phyloP scores from a whole-genome alignment of 768 basidiomycete species.

The Tubosaeta sp. region DNA sequence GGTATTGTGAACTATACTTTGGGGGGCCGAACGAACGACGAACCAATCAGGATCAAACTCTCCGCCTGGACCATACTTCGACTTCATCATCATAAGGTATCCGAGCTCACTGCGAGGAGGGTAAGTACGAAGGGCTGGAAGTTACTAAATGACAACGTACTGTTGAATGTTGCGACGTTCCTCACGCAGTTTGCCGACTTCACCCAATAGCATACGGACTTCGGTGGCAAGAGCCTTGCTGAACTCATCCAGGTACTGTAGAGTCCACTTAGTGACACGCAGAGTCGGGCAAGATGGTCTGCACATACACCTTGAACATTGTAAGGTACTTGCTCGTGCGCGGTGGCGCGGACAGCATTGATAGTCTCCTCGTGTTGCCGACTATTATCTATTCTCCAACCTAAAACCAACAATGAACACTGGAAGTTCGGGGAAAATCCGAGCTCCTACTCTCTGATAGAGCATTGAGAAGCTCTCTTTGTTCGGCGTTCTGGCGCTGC shows the following conservation, averaged over 20 bases:
- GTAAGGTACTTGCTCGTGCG: slow-evolving; percentile 73
- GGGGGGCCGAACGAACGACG: slow-evolving; percentile 1
- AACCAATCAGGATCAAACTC: slow-evolving; percentile 84
- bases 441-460: slow-evolving; percentile 53
- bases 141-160: slow-evolving; percentile 42
- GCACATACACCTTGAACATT: slow-evolving; percentile 74
- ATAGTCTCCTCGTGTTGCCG: slow-evolving; percentile 67
- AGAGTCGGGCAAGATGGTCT: neutral
- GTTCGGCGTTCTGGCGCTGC: slow-evolving; percentile 53
- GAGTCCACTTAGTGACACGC: neutral
- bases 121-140: slow-evolving; percentile 4
- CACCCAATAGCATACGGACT: slow-evolving; percentile 76
- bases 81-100: slow-evolving; percentile 60
- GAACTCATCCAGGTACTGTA: slow-evolving; percentile 81
- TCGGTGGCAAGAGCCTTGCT: slow-evolving; percentile 79
- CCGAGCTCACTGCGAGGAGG: slow-evolving; percentile 61
- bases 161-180: slow-evolving; percentile 74
- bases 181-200: slow-evolving; percentile 80
- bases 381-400: slow-evolving; percentile 61
- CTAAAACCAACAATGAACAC: slow-evolving; percentile 34
- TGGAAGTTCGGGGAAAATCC: neutral
- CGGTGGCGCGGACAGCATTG: slow-evolving; percentile 63
- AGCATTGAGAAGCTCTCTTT: slow-evolving; percentile 48
- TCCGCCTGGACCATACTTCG: slow-evolving; percentile 81
- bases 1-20: neutral